phyloP scores from a whole-genome alignment of 352 stramenopile species.

The Phytophthora citrophthora region DNA sequence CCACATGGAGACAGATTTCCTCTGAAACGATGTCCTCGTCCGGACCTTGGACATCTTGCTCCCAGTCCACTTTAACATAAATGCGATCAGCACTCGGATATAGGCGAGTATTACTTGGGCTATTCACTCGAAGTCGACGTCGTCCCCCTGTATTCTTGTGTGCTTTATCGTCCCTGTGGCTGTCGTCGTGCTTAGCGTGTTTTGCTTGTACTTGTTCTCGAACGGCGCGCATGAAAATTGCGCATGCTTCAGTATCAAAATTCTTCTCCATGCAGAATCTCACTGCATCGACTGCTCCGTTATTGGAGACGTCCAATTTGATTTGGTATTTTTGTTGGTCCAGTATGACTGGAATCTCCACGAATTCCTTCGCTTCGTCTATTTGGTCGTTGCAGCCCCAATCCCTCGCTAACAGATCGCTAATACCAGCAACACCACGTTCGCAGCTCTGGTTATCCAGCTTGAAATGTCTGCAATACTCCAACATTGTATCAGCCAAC shows the following conservation, averaged over 20 bases:
- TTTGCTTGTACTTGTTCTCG: conserved; percentile 21
- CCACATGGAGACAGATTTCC: conserved; percentile 50
- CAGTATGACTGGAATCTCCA: conserved; percentile 28
- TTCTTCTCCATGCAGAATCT: conserved; percentile 43
- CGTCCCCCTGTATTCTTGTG: background rate
- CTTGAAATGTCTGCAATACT: conserved; percentile 36
- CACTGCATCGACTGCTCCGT: conserved; percentile 48
- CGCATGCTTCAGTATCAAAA: conserved; percentile 36
- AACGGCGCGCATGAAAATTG: conserved; percentile 37
- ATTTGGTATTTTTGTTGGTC: conserved; percentile 29
- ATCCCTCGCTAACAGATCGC: conserved; percentile 40
- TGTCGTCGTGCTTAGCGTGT: background rate
- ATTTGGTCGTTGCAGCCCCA: conserved; percentile 53
- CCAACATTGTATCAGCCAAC: conserved; percentile 35
- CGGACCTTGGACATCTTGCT: background rate
- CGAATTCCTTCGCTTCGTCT: conserved; percentile 8
- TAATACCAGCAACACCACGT: conserved; percentile 22
- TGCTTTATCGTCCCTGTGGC: background rate
- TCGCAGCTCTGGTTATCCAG: conserved; percentile 25
- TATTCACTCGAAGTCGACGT: conserved; percentile 32
- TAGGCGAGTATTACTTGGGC: conserved; percentile 27
- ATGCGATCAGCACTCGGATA: conserved; percentile 50
- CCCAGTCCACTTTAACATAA: conserved; percentile 51
- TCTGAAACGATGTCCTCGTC: conserved; percentile 14
- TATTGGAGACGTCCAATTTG: conserved; percentile 10